Conservation (phyloP, 345 rosid species). For the Populus nigra region DNA sequence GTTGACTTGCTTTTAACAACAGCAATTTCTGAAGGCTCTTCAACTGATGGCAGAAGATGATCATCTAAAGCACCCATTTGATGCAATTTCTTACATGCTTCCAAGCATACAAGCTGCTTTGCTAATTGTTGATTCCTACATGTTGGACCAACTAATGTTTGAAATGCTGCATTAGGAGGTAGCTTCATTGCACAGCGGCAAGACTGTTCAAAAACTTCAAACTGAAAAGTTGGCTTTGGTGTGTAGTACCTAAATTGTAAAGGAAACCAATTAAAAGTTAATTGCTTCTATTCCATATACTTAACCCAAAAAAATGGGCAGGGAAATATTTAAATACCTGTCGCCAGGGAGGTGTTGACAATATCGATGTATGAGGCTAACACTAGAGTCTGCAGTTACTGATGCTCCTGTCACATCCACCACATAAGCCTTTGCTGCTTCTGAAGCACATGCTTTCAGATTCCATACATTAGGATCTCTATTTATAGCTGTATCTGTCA, state of each 20-base stretch:
- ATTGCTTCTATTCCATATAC: conserved; percentile 4
- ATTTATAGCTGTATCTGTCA: conserved; percentile 47
- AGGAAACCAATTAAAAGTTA: conserved; percentile 1
- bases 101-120: conserved; percentile 66
- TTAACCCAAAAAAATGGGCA: neutral
- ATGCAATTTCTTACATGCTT: conserved; percentile 69
- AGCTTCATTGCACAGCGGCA: conserved; percentile 44
- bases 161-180: conserved; percentile 54
- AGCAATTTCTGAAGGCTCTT: conserved; percentile 31
- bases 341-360: conserved; percentile 60
- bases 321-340: conserved; percentile 34
- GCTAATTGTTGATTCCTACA: conserved; percentile 49
- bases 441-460: conserved; percentile 29
- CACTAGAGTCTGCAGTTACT: conserved; percentile 52
- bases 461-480: conserved; percentile 45
- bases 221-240: conserved; percentile 50
- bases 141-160: conserved; percentile 51
- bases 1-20: conserved; percentile 39
- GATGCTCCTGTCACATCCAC: conserved; percentile 55
- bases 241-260: conserved; percentile 40
- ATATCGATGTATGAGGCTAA: conserved; percentile 45
- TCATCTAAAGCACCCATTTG: conserved; percentile 55
- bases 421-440: conserved; percentile 32
- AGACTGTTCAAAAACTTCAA: conserved; percentile 27
- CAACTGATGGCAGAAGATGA: conserved; percentile 43